Conservation (phyloP, 2,329 filamentous ascomycete genomes). For the Fragosphaeria purpurea region DNA sequence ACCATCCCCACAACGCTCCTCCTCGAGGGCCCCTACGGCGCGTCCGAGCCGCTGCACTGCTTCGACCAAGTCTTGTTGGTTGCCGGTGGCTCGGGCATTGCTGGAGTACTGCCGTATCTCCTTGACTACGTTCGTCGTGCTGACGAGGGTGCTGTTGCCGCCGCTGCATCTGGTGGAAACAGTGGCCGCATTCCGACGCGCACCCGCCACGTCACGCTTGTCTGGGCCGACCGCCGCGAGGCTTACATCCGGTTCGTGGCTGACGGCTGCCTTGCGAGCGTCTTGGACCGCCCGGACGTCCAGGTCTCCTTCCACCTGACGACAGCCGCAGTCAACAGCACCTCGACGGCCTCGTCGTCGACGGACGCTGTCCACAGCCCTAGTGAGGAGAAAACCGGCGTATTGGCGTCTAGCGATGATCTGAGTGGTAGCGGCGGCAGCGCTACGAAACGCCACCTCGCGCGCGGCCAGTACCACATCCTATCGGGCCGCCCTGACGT, state of each 20-base stretch:
- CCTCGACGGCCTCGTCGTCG: background rate
- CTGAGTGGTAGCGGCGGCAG: no score
- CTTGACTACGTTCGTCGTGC: conserved; percentile 10
- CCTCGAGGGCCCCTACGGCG: conserved; percentile 15
- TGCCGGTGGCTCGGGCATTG: conserved; percentile 14
- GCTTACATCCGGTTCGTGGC: conserved; percentile 5
- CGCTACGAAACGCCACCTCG: background rate
- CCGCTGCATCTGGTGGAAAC: background rate
- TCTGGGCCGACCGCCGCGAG: conserved; percentile 12
- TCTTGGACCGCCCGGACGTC: conserved; percentile 8
- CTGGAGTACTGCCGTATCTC: conserved; percentile 11
- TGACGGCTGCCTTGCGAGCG: background rate
- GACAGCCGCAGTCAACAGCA: background rate
- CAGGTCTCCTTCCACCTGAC: conserved; percentile 3
- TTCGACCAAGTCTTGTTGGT: conserved; percentile 13
- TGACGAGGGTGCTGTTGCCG: background rate
- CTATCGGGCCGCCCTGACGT: conserved; percentile 11
- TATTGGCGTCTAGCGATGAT: background rate
- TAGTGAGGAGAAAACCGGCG: background rate
- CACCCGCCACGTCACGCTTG: conserved; percentile 9
- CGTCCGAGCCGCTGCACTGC: conserved; percentile 8
- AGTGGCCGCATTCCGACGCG: conserved; percentile 6
- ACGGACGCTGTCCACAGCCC: background rate
- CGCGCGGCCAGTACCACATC: background rate
- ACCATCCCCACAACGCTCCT: conserved; percentile 7